phyloP scores from a whole-genome alignment of 2,329 filamentous ascomycete genomes.

The Trichoderma hamatum region DNA sequence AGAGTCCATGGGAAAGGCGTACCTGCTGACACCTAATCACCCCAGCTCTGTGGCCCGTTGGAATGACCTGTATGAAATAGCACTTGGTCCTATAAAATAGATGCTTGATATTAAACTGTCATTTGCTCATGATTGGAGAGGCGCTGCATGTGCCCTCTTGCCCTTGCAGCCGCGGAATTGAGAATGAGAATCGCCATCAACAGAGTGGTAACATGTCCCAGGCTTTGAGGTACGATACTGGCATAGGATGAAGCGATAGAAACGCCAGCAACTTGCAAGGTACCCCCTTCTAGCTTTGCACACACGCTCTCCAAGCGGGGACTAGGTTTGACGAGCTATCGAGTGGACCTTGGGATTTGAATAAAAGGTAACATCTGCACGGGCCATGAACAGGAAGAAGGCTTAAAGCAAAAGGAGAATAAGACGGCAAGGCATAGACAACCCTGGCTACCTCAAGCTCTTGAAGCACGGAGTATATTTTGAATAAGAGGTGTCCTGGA shows the following conservation, averaged over 20 bases:
- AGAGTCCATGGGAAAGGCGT: background rate
- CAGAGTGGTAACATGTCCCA: background rate
- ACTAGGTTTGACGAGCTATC: background rate
- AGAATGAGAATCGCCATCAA: background rate
- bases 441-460: background rate
- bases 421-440: background rate
- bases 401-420: background rate
- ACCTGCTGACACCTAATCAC: background rate
- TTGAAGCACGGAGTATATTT: background rate
- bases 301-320: background rate
- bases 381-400: background rate
- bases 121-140: background rate
- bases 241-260: background rate
- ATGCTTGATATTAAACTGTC: background rate
- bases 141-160: background rate
- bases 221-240: background rate
- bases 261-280: background rate
- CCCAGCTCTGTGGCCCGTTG: background rate
- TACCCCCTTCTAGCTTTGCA: background rate
- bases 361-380: background rate
- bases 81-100: background rate
- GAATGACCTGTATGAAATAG: background rate
- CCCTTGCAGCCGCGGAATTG: conserved; percentile 4
- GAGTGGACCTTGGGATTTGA: background rate
- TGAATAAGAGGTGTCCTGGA: background rate